These are phyloP conservation scores for Neurospora intermedia DNA, from an alignment of 495 filamentous ascomycete species.

Conservation along the genomic window DNA sequence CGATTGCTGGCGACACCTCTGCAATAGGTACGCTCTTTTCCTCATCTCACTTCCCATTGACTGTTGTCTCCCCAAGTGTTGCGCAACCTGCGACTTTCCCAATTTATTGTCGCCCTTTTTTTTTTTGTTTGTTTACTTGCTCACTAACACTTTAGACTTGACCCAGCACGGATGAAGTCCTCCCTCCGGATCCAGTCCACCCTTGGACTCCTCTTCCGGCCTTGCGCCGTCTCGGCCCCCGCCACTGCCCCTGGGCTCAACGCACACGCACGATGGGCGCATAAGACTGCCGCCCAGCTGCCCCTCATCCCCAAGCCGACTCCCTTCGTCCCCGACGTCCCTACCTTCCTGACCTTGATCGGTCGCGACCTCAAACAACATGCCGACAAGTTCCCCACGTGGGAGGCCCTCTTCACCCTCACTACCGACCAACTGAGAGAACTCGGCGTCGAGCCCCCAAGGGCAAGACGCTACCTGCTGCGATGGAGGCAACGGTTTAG, in stretches of 20 bases:
- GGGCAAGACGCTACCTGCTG: conserved; percentile 70
- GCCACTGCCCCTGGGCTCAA: conserved; percentile 12
- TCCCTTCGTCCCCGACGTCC: conserved; percentile 73
- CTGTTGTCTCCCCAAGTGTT: neutral
- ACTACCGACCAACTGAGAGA: conserved; percentile 67
- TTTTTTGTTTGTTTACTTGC: neutral
- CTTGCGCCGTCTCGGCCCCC: conserved; percentile 9
- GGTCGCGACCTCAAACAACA: conserved; percentile 76
- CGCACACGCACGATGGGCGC: conserved; percentile 21
- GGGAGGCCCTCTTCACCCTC: conserved; percentile 78
- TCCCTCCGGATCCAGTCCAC: conserved; percentile 14
- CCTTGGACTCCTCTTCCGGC: conserved; percentile 21
- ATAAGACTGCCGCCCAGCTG: conserved; percentile 21
- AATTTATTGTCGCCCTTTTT: neutral
- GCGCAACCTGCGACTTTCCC: neutral
- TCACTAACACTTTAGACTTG: neutral
- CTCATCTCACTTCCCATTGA: neutral
- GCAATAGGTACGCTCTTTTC: conserved; percentile 8
- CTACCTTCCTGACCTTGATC: conserved; percentile 85
- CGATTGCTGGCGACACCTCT: conserved; percentile 3
- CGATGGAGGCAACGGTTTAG: conserved; percentile 78
- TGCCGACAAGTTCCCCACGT: conserved; percentile 70
- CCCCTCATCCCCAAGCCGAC: conserved; percentile 57
- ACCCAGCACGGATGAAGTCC: conserved; percentile 21
- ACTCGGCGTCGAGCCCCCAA: conserved; percentile 75